Evolutionary conservation across 73 alveolate species (phyloP), one percentile per base, ranked within the genome.

Genomic region (Paramecium pentaurelia): DNA sequence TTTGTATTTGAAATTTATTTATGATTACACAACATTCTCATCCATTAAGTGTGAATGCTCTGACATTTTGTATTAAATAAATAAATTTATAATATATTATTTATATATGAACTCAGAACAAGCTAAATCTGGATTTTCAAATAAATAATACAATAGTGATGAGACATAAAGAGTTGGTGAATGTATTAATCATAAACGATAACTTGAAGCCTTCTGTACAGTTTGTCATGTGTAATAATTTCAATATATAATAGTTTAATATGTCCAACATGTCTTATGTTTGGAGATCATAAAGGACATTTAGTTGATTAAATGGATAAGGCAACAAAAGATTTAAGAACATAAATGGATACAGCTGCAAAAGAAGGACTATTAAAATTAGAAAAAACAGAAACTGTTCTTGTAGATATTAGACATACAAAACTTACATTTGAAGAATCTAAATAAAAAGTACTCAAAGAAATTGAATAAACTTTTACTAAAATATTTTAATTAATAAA

Each of bases 211-310:
- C 7, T 80, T 45, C 12, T 80, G 75, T 27, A 42, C 58, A 44
- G 20, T 14, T 47, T 80, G 77, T 47, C 71, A 80, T 44, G 58
- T 80, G 91, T 45, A 80, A 0, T 7, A 25, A 9, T 36, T 3
- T 5, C 8, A 1, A 89, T 44, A 40, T 44, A 45, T 28, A 8
- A 18, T 86, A 88, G 94, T 9, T 88, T 88, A 54, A 88, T 88
- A 4, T 88, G 94, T 49, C 94, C 94, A 20, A 71, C 94, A 32
- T 88, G 91, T 49, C 60, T 88, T 6, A 88, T 88, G 94, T 88
- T 88, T 88, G 94, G 94, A 14, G 91, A 77, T 5, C 38, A 88
- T 25, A 45, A 88, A 71, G 94, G 94, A 40, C 86, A 88, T 71
- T 40, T 58, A 10, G 94, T 88, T 70, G 64, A 58, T 27, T 32